Evolutionary conservation across 352 stramenopile species (phyloP).

Genomic region (Hyaloperonospora brassicae): DNA sequence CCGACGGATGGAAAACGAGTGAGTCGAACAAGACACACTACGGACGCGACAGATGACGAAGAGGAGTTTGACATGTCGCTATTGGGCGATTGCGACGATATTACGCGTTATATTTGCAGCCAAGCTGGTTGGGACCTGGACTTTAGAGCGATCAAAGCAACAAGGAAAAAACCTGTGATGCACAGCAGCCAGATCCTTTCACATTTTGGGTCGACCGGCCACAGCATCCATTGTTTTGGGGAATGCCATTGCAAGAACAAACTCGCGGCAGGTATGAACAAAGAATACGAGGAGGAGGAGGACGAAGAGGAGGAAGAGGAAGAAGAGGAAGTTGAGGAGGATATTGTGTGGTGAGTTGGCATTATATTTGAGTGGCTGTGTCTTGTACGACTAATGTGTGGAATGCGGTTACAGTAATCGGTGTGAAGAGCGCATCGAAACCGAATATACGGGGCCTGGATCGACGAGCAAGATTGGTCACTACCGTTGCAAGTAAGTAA

Average conservation of each 20-base stretch:
- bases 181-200: slow-evolving; percentile 19
- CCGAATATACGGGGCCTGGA: slow-evolving; percentile 13
- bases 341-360: slow-evolving; percentile 39
- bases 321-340: slow-evolving; percentile 30
- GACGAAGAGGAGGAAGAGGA: slow-evolving; percentile 7
- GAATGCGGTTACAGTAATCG: slow-evolving; percentile 22
- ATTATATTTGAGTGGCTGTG: neutral
- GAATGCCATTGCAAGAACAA: slow-evolving; percentile 49
- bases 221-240: slow-evolving; percentile 30
- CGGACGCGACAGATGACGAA: slow-evolving; percentile 20
- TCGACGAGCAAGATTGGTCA: slow-evolving; percentile 22
- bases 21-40: slow-evolving; percentile 14
- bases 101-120: slow-evolving; percentile 60
- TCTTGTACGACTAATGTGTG: slow-evolving; percentile 3
- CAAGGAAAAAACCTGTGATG: slow-evolving; percentile 13
- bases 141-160: slow-evolving; percentile 5
- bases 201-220: slow-evolving; percentile 17
- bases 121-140: slow-evolving; percentile 42
- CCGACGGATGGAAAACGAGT: slow-evolving; percentile 15
- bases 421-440: slow-evolving; percentile 26
- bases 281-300: slow-evolving; percentile 14
- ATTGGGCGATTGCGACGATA: slow-evolving; percentile 71
- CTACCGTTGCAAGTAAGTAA: slow-evolving; percentile 31
- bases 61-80: slow-evolving; percentile 77
- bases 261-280: slow-evolving; percentile 24